These are phyloP conservation scores for Cladophialophora carrionii DNA, from an alignment of 2,329 filamentous ascomycete species.

Conservation along the genomic window DNA sequence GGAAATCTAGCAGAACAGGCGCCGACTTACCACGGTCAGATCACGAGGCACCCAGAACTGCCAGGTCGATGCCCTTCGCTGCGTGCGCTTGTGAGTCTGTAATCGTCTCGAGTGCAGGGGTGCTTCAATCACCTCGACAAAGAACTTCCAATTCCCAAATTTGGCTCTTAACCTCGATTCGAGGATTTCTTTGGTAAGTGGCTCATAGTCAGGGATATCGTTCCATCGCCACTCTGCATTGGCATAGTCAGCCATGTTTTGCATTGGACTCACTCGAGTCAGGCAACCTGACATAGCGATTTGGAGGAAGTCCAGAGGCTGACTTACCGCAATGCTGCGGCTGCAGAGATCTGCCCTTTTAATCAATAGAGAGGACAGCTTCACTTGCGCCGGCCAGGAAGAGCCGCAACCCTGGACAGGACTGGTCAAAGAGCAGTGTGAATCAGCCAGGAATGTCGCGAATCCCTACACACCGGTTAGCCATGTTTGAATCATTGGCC, in stretches of 20 bases:
- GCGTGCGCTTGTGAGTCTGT: not conserved
- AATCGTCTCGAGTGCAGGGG: not conserved
- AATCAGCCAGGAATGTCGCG: not conserved
- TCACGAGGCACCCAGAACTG: constrained; percentile 15
- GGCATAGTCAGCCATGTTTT: constrained; percentile 13
- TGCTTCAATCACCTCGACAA: constrained; percentile 19
- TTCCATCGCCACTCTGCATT: constrained; percentile 25
- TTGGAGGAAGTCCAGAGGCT: not conserved
- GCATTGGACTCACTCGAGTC: not conserved
- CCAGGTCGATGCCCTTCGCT: constrained; percentile 5
- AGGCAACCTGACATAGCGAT: not conserved
- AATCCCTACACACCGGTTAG: not conserved
- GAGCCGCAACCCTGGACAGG: not conserved
- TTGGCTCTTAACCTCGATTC: constrained; percentile 21
- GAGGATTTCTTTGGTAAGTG: constrained; percentile 26
- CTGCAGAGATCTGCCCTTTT: not conserved
- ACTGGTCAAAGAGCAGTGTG: not conserved
- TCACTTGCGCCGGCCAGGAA: not conserved
- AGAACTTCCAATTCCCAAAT: constrained; percentile 32
- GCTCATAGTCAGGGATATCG: constrained; percentile 28
- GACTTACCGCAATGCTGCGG: not conserved
- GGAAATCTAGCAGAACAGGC: not conserved
- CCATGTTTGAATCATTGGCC: not conserved
- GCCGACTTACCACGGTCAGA: constrained; percentile 1
- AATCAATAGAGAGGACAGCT: not conserved